phyloP scores from a whole-genome alignment of 2,329 filamentous ascomycete species.

The Cladosporium colombiae region DNA sequence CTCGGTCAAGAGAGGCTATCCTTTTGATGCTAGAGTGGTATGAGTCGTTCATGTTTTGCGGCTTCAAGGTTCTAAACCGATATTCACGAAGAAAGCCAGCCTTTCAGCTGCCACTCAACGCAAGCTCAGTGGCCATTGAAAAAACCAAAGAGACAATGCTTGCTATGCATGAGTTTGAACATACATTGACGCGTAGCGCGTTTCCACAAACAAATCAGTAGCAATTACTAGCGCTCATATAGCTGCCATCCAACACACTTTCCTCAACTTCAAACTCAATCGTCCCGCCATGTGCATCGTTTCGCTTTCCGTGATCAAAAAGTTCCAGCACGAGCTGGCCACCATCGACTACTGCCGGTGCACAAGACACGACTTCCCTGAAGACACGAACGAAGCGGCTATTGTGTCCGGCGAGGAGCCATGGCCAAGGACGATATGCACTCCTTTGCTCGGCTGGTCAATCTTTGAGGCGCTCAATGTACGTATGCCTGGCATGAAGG shows the following conservation, averaged over 20 bases:
- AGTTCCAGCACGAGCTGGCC: slow-evolving; percentile 18
- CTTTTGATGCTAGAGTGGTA: not conserved
- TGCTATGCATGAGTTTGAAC: not conserved
- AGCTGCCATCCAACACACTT: not conserved
- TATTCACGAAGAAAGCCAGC: not conserved
- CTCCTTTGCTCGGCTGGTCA: slow-evolving; percentile 17
- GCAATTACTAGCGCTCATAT: not conserved
- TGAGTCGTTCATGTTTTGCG: not conserved
- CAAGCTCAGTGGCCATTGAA: not conserved
- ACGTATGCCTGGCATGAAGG: not conserved
- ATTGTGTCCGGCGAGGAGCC: not conserved
- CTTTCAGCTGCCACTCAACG: not conserved
- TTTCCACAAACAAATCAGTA: not conserved
- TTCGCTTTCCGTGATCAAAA: slow-evolving; percentile 3
- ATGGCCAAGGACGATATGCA: slow-evolving; percentile 10
- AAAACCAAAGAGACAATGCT: not conserved
- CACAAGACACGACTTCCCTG: not conserved
- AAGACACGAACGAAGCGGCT: not conserved
- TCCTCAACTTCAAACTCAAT: not conserved
- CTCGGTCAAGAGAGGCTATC: not conserved
- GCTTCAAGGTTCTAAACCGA: not conserved
- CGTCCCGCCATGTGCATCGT: slow-evolving; percentile 14
- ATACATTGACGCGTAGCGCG: not conserved
- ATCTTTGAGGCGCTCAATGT: slow-evolving; percentile 11
- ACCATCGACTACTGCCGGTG: slow-evolving; percentile 15